These are phyloP conservation scores for Penicillium antarcticum DNA, from an alignment of 495 filamentous ascomycete species.

Conservation along the genomic window DNA sequence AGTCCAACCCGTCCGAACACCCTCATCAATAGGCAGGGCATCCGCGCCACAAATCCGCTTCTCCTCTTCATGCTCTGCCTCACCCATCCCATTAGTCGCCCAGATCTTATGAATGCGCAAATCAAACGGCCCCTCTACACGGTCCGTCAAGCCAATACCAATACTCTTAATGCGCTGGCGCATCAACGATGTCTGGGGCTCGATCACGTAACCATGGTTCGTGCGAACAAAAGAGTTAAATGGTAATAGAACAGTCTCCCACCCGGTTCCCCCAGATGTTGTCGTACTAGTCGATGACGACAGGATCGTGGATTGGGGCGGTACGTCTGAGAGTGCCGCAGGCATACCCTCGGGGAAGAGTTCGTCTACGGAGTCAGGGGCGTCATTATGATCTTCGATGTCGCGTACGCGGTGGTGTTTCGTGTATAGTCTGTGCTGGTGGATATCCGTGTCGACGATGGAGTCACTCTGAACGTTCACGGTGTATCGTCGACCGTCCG, in stretches of 20 bases:
- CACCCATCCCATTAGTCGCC: constrained; percentile 55
- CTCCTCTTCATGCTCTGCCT: constrained; percentile 39
- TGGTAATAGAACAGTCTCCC: constrained; percentile 89
- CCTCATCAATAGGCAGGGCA: constrained; percentile 42
- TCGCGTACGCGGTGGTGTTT: constrained; percentile 49
- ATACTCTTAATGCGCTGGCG: constrained; percentile 79
- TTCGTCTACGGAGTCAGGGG: constrained; percentile 17
- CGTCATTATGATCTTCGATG: constrained; percentile 11
- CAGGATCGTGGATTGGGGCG: constrained; percentile 39
- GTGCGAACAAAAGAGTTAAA: constrained; percentile 93
- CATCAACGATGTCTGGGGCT: constrained; percentile 85
- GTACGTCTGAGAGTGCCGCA: constrained; percentile 36
- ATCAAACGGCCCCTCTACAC: constrained; percentile 82
- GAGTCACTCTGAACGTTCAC: constrained; percentile 95
- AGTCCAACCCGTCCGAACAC: constrained; percentile 33
- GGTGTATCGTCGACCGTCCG: constrained; percentile 87
- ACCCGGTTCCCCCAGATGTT: constrained; percentile 62
- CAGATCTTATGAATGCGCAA: constrained; percentile 80
- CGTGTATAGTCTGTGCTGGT: constrained; percentile 89
- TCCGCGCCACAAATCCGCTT: constrained; percentile 40
- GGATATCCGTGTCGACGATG: constrained; percentile 86
- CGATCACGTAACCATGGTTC: constrained; percentile 82
- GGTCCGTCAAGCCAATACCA: constrained; percentile 84
- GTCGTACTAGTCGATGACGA: constrained; percentile 28
- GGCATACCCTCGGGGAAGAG: constrained; percentile 31